Base-by-base conservation (phyloP, 345 rosid genomes). In the Syzygium aromaticum region DNA sequence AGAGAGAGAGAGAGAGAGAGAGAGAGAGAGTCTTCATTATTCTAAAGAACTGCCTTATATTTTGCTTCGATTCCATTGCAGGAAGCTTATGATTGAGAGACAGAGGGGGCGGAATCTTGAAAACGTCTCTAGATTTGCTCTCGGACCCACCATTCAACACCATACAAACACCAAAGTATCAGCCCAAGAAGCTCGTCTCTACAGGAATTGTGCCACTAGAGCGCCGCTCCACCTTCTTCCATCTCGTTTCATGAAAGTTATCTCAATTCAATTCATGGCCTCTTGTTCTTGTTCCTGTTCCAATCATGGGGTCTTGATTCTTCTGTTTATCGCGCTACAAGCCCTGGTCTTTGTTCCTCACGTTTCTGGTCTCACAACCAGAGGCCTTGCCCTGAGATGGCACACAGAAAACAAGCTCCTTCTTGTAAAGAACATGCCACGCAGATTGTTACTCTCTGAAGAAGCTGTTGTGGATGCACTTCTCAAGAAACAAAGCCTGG, bases 21-120 rank as follows among this genome's bases (percentile, higher is more conserved):
- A 63, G 78, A 67, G 14, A 67, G 80, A 17, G 80, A 22, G 61
- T 61, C 73, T 61, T 61, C 73, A 61, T 61, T 61, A 13, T 61
- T 61, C 93, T 91, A 89, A 89, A 89, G 88, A 89, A 8, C 92
- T 90, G 91, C 94, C 94, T 93, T 77, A 73, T n/a, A 43, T 80
- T 28, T 33, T 89, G 86, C 89, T 89, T 92, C 93, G 92, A 94
- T 90, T 93, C 92, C 53, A 87, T 92, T 89, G 91, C 92, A 90
- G 91, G 93, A 87, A 87, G 57, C 93, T 33, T 9, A 73, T 73
- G 80, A 73, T 73, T 73, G 80, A 73, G 49, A 73, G 46, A 67
- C 46, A 33, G 78, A 67, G 46, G 80, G 21, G 80, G 80, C 38
- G 80, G 94, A 91, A 94, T 92, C 93, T 61, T 49, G 49, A 73